A percentile compares a stretch with the other conserved stretches of the same genome.
phyloP scores from a whole-genome alignment of 1,139 yeast species.

The Saccharomyces hybrid region DNA sequence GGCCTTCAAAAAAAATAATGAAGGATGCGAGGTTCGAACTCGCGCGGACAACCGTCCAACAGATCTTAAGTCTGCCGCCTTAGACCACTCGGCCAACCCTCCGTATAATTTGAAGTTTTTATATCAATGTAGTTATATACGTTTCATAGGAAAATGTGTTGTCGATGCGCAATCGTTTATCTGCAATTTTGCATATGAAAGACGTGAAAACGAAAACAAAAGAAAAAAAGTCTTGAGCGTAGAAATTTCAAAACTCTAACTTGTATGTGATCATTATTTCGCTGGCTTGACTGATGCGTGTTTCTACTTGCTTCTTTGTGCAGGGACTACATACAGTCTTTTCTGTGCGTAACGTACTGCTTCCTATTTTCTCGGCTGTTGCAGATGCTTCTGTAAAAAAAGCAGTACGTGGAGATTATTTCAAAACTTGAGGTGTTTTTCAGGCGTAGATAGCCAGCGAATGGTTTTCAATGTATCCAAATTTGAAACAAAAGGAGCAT shows the following conservation, averaged over 20 bases:
- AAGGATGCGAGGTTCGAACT: conserved; percentile 84
- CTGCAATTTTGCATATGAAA: background rate
- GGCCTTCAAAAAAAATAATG: conserved; percentile 30
- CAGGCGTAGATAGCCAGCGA: background rate
- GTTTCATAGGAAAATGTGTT: background rate
- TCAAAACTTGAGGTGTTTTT: background rate
- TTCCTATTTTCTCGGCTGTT: background rate
- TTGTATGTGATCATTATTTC: background rate
- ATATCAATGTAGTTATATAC: background rate
- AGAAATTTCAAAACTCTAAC: background rate
- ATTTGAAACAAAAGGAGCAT: background rate
- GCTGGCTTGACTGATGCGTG: background rate
- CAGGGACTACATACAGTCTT: background rate
- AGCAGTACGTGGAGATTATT: background rate
- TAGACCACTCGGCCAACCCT: conserved; percentile 10
- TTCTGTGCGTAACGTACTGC: background rate
- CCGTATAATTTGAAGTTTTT: background rate
- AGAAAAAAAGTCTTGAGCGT: background rate
- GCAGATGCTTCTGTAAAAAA: background rate
- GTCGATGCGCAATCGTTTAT: background rate
- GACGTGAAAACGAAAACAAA: background rate
- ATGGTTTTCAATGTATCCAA: background rate
- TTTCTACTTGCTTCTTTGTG: background rate
- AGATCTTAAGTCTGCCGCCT: conserved; percentile 10
- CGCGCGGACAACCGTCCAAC: conserved; percentile 52